Conservation (phyloP, 345 rosid genomes). For the Dipteronia dyeriana region DNA sequence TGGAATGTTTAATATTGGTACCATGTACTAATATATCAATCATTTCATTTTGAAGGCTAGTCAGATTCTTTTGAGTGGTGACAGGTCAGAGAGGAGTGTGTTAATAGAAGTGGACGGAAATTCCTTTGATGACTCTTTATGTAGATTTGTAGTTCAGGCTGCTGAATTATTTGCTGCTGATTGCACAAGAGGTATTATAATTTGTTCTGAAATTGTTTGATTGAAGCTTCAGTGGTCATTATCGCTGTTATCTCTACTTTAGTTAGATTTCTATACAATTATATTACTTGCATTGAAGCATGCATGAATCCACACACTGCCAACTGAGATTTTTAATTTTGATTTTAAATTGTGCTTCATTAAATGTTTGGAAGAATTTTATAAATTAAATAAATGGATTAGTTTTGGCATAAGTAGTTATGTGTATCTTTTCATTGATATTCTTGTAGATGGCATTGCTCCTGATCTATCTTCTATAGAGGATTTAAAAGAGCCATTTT, state of each 20-base stretch:
- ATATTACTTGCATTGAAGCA: constrained; percentile 2
- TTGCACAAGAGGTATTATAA: constrained; percentile 50
- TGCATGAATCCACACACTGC: background rate
- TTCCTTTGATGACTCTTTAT: constrained; percentile 44
- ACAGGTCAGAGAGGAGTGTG: constrained; percentile 51
- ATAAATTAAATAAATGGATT: background rate
- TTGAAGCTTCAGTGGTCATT: constrained; percentile 4
- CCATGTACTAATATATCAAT: constrained; percentile 14
- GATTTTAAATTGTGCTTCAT: background rate
- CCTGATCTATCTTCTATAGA: constrained; percentile 49
- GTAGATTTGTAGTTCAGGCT: constrained; percentile 65
- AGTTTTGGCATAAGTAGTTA: background rate
- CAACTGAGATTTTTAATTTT: background rate
- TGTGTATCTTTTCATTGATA: constrained; percentile 12
- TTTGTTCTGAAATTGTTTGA: constrained; percentile 4
- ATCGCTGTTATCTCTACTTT: constrained; percentile 1
- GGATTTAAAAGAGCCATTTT: constrained; percentile 74
- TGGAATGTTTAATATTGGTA: background rate
- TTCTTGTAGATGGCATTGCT: constrained; percentile 52
- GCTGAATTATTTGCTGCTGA: constrained; percentile 46
- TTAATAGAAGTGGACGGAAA: constrained; percentile 54
- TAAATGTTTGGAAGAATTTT: constrained; percentile 10
- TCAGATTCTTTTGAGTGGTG: constrained; percentile 57
- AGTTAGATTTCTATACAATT: background rate
- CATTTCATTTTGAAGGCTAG: constrained; percentile 54